Conservation (phyloP, 75 land plant species). For the Pinus tabuliformis region DNA sequence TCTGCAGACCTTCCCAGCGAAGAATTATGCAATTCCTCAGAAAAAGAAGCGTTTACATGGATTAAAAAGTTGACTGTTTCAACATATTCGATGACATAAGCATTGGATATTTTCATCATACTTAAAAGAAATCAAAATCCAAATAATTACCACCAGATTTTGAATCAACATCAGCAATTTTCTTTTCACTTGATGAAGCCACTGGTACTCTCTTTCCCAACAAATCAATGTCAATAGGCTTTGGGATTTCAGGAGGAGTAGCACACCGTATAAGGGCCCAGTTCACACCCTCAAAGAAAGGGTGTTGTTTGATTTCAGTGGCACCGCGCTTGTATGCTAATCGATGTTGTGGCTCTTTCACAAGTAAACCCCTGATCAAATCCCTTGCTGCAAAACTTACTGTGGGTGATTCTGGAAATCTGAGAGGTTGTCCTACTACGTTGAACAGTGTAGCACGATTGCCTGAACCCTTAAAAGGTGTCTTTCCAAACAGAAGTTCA, state of each 20-base stretch:
- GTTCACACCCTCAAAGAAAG: constrained; percentile 76
- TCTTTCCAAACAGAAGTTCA: constrained; percentile 66
- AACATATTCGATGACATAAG: not conserved
- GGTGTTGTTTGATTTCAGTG: constrained; percentile 76
- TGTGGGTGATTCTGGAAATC: constrained; percentile 58
- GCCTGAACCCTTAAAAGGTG: constrained; percentile 86
- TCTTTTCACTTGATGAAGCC: constrained; percentile 30
- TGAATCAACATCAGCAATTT: constrained; percentile 14
- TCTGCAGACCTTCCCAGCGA: not conserved
- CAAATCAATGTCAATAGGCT: constrained; percentile 36
- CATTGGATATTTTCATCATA: not conserved
- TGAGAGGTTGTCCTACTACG: constrained; percentile 67
- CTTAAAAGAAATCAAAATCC: constrained; percentile 72
- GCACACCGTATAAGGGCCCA: constrained; percentile 79
- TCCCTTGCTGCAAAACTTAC: constrained; percentile 81
- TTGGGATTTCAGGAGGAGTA: constrained; percentile 65
- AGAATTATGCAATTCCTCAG: constrained; percentile 2
- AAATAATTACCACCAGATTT: constrained; percentile 52
- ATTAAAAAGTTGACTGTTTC: constrained; percentile 3
- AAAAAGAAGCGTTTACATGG: not conserved
- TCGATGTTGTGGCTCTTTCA: constrained; percentile 74
- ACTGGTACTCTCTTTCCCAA: constrained; percentile 13
- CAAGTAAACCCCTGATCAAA: constrained; percentile 61
- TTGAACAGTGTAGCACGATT: constrained; percentile 86
- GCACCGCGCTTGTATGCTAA: constrained; percentile 68